Conservation (phyloP, 768 basidiomycete species). For the Mycena venus region DNA sequence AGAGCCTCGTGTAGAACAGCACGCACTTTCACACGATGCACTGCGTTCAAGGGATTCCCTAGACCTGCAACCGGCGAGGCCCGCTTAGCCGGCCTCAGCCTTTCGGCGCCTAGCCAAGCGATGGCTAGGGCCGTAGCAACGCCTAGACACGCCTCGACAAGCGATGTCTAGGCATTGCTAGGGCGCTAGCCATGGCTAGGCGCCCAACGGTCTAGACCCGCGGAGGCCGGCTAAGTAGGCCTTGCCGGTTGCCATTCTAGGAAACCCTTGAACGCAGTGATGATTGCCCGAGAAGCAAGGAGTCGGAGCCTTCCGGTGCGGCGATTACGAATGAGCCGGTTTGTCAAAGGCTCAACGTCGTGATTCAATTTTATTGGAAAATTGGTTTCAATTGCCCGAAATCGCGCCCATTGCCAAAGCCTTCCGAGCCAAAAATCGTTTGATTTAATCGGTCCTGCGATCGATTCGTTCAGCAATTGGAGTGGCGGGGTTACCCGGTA, state of each 20-base stretch:
- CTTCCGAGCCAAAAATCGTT: background rate
- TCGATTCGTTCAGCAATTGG: background rate
- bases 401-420: background rate
- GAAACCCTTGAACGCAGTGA: too few relatives aligned
- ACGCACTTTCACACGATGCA: background rate
- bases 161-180: too few relatives aligned
- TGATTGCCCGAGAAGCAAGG: background rate
- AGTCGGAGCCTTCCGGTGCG: background rate
- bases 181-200: too few relatives aligned
- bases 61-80: too few relatives aligned
- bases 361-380: background rate
- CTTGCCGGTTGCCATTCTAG: too few relatives aligned
- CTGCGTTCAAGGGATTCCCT: too few relatives aligned
- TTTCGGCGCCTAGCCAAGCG: too few relatives aligned
- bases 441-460: background rate
- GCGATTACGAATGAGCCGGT: background rate
- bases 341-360: background rate
- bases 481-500: background rate
- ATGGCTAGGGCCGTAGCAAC: too few relatives aligned
- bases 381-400: background rate
- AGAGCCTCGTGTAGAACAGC: background rate
- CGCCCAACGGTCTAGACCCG: too few relatives aligned
- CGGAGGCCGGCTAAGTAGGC: too few relatives aligned
- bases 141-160: too few relatives aligned
- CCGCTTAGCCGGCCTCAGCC: too few relatives aligned